Base-by-base conservation (phyloP, 768 basidiomycete species). In the Glaciozyma antarctica region DNA sequence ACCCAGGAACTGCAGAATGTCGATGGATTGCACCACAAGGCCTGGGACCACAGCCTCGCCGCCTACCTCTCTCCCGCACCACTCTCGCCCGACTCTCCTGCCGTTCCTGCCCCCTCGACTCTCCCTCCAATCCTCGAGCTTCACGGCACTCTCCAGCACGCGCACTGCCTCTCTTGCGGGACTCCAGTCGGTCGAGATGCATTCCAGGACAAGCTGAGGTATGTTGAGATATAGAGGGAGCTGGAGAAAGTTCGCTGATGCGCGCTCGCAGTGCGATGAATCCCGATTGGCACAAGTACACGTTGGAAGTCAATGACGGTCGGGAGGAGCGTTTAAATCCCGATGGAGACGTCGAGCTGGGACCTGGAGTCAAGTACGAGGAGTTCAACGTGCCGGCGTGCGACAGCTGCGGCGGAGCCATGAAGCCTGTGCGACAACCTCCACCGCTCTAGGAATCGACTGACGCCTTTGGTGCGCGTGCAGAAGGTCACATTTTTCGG, bases 11-110 rank as follows among this genome's bases (percentile, higher is more conserved):
- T 2, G 45, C 87, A 86, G 76, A 76, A 81, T 75, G 93, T 98
- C n/a, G 94, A 98, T 73, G 92, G 91, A 3, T 82, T 98, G 9
- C 93, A 97, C 73, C 85, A 85, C 59, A 90, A 88, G 77, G 88
- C 90, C 26, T 44, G 47, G 52, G 52, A 49, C 24, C 12, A 24
- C 13, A 49, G 64, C 21, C 61, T 70, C n/a, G 32, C 52, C 15
- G 49, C 49, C 19, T 70, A 70, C 54, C 65, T 67, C 49, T 43
- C 63, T 0, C 65, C 65, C 0, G 54, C 69, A 0, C 28, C 57
- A 16, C 24, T 64, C 54, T 32, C 61, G 0, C 44, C 45, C 15
- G 30, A 12, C 19, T 32, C 61, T 0, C 44, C 45, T 5, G 30
- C 19, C 15, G 52, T 63, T 4, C 63, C 64, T 1, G 59, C 66